Percentiles rank a stretch among this genome's conserved stretches.
Conservation (phyloP, 164 flowering plant species). For the Berberis thunbergii region DNA sequence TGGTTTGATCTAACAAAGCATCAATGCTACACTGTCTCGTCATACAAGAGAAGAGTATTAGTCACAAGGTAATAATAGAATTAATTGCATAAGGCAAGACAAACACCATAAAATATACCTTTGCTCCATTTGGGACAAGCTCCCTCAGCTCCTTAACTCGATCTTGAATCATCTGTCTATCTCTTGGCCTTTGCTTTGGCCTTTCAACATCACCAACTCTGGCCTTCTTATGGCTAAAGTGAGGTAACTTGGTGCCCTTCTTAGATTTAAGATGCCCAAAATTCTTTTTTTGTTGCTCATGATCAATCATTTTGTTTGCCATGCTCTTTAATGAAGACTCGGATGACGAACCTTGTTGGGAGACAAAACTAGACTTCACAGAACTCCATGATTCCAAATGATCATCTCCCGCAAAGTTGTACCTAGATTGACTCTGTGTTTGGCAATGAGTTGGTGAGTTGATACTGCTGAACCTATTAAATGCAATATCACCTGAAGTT, state of each 20-base stretch:
- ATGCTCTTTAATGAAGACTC: constrained; percentile 31
- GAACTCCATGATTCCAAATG: neutral
- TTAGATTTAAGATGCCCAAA: constrained; percentile 9
- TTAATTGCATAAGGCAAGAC: neutral
- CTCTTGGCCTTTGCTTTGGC: constrained; percentile 86
- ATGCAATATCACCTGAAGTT: constrained; percentile 21
- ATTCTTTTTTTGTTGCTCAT: constrained; percentile 23
- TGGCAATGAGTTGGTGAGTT: constrained; percentile 16
- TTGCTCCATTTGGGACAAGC: constrained; percentile 74
- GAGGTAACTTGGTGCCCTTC: constrained; percentile 28
- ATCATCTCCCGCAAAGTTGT: neutral
- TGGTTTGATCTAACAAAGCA: constrained; percentile 64
- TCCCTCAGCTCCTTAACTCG: constrained; percentile 74
- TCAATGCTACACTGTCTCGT: constrained; percentile 86
- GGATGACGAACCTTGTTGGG: constrained; percentile 9
- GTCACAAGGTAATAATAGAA: neutral
- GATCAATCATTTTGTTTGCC: constrained; percentile 23
- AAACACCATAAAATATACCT: constrained; percentile 26
- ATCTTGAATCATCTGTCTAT: constrained; percentile 91
- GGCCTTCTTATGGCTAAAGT: constrained; percentile 30
- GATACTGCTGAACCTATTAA: constrained; percentile 13
- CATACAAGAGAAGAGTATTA: constrained; percentile 6
- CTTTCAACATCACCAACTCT: constrained; percentile 30
- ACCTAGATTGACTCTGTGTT: constrained; percentile 4
- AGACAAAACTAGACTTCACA: neutral